Percentiles rank a stretch among this genome's conserved stretches.
Evolutionary conservation across 768 basidiomycete genomes (phyloP).

Genomic region (Mycena galopus): DNA sequence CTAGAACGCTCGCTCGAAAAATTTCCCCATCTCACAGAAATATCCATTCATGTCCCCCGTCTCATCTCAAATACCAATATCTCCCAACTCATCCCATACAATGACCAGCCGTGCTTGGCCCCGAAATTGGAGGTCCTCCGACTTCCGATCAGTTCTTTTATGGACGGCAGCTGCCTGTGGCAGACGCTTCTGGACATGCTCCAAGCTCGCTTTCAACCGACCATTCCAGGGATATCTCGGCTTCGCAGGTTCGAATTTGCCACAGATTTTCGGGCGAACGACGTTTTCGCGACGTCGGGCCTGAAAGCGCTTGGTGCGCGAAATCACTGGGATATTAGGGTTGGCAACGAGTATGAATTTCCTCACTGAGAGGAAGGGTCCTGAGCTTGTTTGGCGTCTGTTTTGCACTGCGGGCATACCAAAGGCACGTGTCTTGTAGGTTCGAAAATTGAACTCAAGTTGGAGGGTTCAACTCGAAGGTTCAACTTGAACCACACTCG

Average conservation of each 20-base stretch:
- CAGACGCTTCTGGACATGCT: constrained; percentile 13
- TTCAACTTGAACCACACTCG: too few relatives aligned
- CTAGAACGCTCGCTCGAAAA: not conserved
- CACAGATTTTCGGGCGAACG: not conserved
- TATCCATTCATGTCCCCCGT: constrained; percentile 6
- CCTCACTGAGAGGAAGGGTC: constrained; percentile 1
- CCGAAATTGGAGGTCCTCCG: constrained; percentile 36
- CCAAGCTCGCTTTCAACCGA: constrained; percentile 4
- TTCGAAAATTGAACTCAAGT: too few relatives aligned
- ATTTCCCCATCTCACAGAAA: constrained; percentile 17
- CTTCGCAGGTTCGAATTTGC: constrained; percentile 14
- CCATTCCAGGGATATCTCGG: not conserved
- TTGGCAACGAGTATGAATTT: not conserved
- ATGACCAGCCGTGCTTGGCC: not conserved
- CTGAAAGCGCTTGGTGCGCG: not conserved
- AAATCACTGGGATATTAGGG: constrained; percentile 17
- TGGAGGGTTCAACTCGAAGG: too few relatives aligned
- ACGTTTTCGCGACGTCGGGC: not conserved
- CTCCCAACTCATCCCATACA: not conserved
- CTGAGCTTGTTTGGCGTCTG: too few relatives aligned
- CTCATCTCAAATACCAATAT: not conserved
- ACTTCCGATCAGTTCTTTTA: constrained; percentile 10
- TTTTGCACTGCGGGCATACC: too few relatives aligned
- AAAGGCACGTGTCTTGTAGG: too few relatives aligned
- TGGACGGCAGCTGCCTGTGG: constrained; percentile 9